Percentiles rank a stretch among this genome's conserved stretches.
phyloP scores from a whole-genome alignment of 768 basidiomycete genomes.

The Pisolithus marmoratus region DNA sequence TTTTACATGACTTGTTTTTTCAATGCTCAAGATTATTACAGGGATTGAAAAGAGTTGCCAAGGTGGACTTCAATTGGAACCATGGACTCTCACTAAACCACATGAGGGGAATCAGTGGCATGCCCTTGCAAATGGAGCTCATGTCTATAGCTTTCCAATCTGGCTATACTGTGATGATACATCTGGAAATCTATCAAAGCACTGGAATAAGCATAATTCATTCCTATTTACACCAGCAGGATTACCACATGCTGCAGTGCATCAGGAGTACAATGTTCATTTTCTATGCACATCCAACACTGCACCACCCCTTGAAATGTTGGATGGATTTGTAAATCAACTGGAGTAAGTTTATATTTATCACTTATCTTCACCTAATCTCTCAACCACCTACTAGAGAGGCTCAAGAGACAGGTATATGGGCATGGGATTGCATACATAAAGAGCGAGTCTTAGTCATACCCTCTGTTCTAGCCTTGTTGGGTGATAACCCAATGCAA shows the following conservation, averaged over 20 bases:
- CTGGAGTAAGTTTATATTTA: slow-evolving; percentile 12
- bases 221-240: no score
- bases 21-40: no score
- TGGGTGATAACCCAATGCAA: slow-evolving; percentile 22
- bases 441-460: slow-evolving; percentile 14
- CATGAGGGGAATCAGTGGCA: slow-evolving; percentile 9
- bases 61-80: neutral
- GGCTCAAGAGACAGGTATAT: slow-evolving; percentile 8
- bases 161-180: slow-evolving; percentile 24
- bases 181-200: slow-evolving; percentile 23
- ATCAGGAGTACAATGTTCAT: no score
- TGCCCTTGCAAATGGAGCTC: slow-evolving; percentile 3
- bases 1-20: no score
- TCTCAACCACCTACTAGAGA: slow-evolving; percentile 2
- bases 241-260: no score
- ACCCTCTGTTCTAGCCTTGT: slow-evolving; percentile 12
- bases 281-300: slow-evolving; percentile 6
- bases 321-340: slow-evolving; percentile 13
- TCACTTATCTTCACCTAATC: neutral
- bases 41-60: neutral
- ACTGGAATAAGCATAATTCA: slow-evolving; percentile 26
- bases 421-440: slow-evolving; percentile 9
- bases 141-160: slow-evolving; percentile 10
- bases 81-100: slow-evolving; percentile 1
- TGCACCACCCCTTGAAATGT: slow-evolving; percentile 19